Evolutionary conservation across 2,329 filamentous ascomycete genomes (phyloP).

Genomic region (Acephala macrosclerotiorum): DNA sequence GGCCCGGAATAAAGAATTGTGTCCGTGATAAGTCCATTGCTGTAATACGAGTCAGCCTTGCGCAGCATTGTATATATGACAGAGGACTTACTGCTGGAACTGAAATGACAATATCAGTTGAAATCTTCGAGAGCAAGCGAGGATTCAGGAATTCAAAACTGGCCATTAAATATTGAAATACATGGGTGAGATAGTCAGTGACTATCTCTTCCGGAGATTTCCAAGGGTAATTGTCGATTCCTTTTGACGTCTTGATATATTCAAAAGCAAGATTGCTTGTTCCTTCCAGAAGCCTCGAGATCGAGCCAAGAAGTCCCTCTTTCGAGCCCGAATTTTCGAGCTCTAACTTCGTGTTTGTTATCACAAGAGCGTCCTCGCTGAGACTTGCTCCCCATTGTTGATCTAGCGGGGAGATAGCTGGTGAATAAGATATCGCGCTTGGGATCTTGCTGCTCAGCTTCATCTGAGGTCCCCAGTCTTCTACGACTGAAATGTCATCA

Average conservation of each 20-base stretch:
- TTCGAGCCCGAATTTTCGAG: background rate
- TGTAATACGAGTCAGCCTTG: background rate
- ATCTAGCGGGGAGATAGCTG: background rate
- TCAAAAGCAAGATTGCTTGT: background rate
- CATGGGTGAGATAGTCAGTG: background rate
- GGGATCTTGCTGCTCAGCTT: background rate
- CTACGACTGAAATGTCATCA: background rate
- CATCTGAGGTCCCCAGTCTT: background rate
- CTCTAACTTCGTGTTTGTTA: background rate
- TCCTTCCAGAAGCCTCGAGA: background rate
- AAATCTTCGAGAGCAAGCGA: background rate
- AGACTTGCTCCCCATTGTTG: background rate
- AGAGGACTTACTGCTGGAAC: background rate
- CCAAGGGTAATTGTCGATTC: background rate
- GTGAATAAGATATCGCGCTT: background rate
- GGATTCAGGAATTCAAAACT: background rate
- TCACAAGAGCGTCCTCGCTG: background rate
- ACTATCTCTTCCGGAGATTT: background rate
- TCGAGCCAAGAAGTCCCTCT: too few species aligned
- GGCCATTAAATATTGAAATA: background rate
- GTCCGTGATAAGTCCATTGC: background rate
- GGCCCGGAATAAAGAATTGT: background rate
- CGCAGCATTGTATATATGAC: background rate
- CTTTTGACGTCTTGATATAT: background rate
- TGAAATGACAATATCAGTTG: background rate